Conservation (phyloP, 2,329 filamentous ascomycete species). For the Fusarium marasasianum region DNA sequence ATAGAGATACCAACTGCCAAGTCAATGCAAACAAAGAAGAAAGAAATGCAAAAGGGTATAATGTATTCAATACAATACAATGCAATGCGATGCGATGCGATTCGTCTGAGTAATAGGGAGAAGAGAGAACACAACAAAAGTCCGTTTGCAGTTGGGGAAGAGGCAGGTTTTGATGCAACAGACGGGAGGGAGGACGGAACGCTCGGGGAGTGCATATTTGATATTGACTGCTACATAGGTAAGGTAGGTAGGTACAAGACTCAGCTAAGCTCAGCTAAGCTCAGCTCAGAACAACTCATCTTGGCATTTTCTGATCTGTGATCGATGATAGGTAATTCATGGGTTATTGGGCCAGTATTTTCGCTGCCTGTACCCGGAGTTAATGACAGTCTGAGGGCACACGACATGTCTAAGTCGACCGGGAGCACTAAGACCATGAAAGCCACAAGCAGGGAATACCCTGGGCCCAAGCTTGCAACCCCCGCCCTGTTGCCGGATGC, state of each 20-base stretch:
- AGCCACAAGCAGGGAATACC: slow-evolving; percentile 16
- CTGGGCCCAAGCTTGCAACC: slow-evolving; percentile 12
- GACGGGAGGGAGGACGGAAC: slow-evolving; percentile 6
- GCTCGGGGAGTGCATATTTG: slow-evolving; percentile 10
- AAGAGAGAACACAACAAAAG: not conserved
- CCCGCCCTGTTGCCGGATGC: slow-evolving; percentile 19
- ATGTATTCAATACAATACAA: not conserved
- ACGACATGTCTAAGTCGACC: slow-evolving; percentile 27
- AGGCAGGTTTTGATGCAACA: slow-evolving; percentile 22
- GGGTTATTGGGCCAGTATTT: not conserved
- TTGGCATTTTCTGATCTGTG: not conserved
- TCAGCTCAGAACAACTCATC: not conserved
- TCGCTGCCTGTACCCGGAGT: slow-evolving; percentile 9
- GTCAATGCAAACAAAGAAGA: not conserved
- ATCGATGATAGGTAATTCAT: not conserved
- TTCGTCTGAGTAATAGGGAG: not conserved
- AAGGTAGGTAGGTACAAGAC: not conserved
- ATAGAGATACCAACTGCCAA: not conserved
- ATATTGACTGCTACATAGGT: slow-evolving; percentile 1
- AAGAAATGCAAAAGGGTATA: not conserved
- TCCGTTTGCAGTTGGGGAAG: not conserved
- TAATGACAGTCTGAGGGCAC: slow-evolving; percentile 17
- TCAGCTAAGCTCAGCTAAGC: not conserved
- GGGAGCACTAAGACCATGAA: slow-evolving; percentile 7
- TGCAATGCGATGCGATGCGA: not conserved